A percentile compares a stretch with the other conserved stretches of the same genome.
Evolutionary conservation across 2,329 filamentous ascomycete genomes (phyloP).

Genomic region (Rutstroemia sp.): DNA sequence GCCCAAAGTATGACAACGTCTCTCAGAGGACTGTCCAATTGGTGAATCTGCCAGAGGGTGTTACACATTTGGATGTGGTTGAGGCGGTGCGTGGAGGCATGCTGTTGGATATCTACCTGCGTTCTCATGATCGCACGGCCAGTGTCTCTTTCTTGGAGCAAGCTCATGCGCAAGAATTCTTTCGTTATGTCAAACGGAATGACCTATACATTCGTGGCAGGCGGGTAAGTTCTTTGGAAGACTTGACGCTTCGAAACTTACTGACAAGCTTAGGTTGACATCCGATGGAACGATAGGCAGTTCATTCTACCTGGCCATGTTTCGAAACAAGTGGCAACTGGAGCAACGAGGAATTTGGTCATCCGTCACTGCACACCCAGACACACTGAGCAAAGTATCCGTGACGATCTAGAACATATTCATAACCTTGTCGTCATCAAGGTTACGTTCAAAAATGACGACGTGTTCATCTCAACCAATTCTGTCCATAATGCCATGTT

Average conservation of each 20-base stretch:
- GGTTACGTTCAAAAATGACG: conserved; percentile 49
- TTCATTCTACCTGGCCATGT: conserved; percentile 58
- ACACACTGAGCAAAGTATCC: conserved; percentile 57
- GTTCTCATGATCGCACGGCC: conserved; percentile 49
- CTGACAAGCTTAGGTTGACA: conserved; percentile 45
- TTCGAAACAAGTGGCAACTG: conserved; percentile 52
- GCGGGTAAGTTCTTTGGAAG: conserved; percentile 42
- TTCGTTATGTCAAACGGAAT: conserved; percentile 54
- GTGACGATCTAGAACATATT: conserved; percentile 73
- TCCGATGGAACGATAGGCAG: conserved; percentile 65
- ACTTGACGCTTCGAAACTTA: background rate
- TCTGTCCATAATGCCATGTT: conserved; percentile 70
- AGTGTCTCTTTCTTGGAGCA: conserved; percentile 64
- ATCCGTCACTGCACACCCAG: conserved; percentile 51
- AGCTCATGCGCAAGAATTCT: conserved; percentile 55
- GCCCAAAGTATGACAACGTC: conserved; percentile 24
- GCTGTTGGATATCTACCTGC: conserved; percentile 61
- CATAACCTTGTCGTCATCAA: conserved; percentile 68
- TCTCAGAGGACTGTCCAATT: conserved; percentile 53
- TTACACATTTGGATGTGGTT: conserved; percentile 59
- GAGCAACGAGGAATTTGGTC: conserved; percentile 68
- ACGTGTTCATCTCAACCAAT: conserved; percentile 67
- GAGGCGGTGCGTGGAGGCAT: conserved; percentile 61
- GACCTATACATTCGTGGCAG: conserved; percentile 64
- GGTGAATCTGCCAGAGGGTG: conserved; percentile 51